These are phyloP conservation scores for Microbotryum scabiosae DNA, from an alignment of 1,284 basidiomycete genomes.

Conservation along the genomic window DNA sequence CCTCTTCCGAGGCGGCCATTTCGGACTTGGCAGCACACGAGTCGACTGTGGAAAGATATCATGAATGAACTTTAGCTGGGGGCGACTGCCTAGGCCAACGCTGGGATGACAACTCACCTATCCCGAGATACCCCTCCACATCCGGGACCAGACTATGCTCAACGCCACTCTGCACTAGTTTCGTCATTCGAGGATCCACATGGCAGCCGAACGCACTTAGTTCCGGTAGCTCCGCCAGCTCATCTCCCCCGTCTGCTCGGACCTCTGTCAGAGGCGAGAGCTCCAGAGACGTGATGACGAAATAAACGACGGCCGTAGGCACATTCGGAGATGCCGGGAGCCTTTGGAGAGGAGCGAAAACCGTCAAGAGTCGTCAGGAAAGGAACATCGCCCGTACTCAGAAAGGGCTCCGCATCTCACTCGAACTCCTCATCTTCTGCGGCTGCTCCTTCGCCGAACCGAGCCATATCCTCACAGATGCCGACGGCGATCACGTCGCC, in stretches of 20 bases:
- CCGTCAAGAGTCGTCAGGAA: neutral
- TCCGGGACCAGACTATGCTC: constrained; percentile 62
- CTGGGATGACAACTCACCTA: constrained; percentile 30
- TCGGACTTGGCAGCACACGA: neutral
- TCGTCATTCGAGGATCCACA: constrained; percentile 63
- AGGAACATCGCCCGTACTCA: neutral
- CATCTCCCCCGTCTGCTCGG: constrained; percentile 9
- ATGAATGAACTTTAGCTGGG: constrained; percentile 1
- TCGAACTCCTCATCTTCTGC: constrained; percentile 38
- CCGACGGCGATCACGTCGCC: constrained; percentile 73
- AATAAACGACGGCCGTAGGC: constrained; percentile 53
- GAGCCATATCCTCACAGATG: constrained; percentile 52
- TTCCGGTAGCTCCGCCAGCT: constrained; percentile 29
- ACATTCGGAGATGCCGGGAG: neutral
- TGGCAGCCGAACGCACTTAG: constrained; percentile 74
- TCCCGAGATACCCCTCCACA: constrained; percentile 50
- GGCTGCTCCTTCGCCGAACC: constrained; percentile 39
- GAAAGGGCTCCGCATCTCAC: constrained; percentile 2
- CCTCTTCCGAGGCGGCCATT: neutral
- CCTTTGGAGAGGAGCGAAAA: neutral
- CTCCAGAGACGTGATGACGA: constrained; percentile 69
- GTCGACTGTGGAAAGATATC: neutral
- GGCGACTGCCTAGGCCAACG: neutral
- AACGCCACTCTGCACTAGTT: constrained; percentile 68
- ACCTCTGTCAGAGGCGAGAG: constrained; percentile 3